A percentile compares a stretch with the other conserved stretches of the same genome.
Evolutionary conservation across 2,329 filamentous ascomycete genomes (phyloP).

Genomic region (Apiospora arundinis): DNA sequence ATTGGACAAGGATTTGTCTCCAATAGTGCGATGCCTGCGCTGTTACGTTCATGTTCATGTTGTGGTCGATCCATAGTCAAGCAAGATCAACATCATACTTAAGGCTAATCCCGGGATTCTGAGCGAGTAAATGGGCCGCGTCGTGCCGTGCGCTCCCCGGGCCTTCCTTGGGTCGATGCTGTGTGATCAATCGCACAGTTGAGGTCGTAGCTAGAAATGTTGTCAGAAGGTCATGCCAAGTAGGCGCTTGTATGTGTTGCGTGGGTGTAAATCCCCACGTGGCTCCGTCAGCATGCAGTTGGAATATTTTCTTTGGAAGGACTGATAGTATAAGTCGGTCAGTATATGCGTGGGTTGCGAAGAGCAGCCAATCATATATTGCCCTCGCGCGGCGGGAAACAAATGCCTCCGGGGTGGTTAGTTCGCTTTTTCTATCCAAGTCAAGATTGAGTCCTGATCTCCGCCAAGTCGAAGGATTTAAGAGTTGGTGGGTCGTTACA

Average conservation of each 20-base stretch:
- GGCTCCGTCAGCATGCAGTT: constrained; percentile 12
- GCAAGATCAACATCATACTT: background rate
- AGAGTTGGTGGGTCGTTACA: background rate
- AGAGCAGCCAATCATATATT: background rate
- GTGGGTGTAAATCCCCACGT: background rate
- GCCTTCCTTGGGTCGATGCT: background rate
- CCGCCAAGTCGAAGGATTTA: constrained; percentile 9
- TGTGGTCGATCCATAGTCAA: background rate
- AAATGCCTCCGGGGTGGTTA: constrained; percentile 9
- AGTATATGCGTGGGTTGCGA: background rate
- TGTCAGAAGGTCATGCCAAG: background rate
- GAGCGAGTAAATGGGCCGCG: background rate
- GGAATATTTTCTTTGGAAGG: background rate
- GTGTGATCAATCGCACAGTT: background rate
- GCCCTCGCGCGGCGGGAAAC: constrained; percentile 5
- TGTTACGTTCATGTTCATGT: background rate
- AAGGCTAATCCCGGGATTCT: background rate
- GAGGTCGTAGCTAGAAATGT: background rate
- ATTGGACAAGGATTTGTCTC: background rate
- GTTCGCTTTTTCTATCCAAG: background rate
- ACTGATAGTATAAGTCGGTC: background rate
- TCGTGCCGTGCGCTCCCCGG: background rate
- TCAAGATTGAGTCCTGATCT: background rate
- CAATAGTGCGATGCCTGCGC: background rate
- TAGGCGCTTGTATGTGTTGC: background rate